Conservation (phyloP, 2,329 filamentous ascomycete species). For the Fusarium pseudoanthophilum region DNA sequence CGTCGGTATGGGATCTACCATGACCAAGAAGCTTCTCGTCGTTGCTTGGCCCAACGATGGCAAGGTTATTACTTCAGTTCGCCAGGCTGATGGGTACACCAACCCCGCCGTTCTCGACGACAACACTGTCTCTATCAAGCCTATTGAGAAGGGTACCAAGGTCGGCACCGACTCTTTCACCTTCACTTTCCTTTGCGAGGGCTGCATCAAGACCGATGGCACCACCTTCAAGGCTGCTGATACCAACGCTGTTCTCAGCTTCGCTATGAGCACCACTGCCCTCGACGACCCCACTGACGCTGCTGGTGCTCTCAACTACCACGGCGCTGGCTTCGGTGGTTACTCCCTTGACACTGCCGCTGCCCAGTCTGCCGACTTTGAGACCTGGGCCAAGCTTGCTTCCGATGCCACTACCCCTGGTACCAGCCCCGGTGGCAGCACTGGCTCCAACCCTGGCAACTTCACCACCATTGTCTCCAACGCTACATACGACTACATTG, state of each 20-base stretch:
- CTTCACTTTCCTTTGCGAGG: conserved; percentile 72
- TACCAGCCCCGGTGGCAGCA: conserved; percentile 40
- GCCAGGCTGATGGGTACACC: conserved; percentile 68
- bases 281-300: conserved; percentile 51
- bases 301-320: conserved; percentile 50
- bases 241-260: conserved; percentile 62
- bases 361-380: conserved; percentile 54
- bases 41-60: conserved; percentile 66
- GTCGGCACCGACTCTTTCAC: conserved; percentile 69
- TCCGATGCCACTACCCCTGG: conserved; percentile 52
- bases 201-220: conserved; percentile 63
- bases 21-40: conserved; percentile 68
- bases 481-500: conserved; percentile 68
- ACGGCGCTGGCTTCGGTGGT: conserved; percentile 60
- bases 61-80: conserved; percentile 66
- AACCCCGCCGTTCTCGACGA: conserved; percentile 69
- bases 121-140: conserved; percentile 58
- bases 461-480: conserved; percentile 48
- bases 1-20: conserved; percentile 64
- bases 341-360: conserved; percentile 51
- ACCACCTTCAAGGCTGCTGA: conserved; percentile 56
- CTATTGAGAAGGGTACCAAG: conserved; percentile 68
- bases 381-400: conserved; percentile 56
- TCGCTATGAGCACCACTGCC: conserved; percentile 61
- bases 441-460: conserved; percentile 37